Evolutionary conservation across 352 stramenopile species (phyloP).

Genomic region (Phytophthora capsici): DNA sequence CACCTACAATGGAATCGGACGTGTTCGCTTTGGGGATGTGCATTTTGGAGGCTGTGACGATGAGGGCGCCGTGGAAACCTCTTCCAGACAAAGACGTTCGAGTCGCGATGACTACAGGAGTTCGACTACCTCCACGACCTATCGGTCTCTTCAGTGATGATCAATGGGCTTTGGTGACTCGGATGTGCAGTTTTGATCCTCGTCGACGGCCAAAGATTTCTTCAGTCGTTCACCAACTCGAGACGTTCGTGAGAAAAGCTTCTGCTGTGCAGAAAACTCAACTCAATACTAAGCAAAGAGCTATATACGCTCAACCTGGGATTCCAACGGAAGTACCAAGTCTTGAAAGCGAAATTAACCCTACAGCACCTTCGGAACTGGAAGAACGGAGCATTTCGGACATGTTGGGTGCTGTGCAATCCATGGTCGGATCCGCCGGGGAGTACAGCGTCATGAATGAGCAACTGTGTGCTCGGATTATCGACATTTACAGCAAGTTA

Average conservation of each 20-base stretch:
- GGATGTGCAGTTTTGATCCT: slow-evolving; percentile 25
- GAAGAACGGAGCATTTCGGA: too few species aligned
- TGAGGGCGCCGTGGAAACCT: slow-evolving; percentile 14
- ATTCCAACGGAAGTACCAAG: too few species aligned
- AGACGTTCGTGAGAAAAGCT: neutral
- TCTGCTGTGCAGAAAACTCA: too few species aligned
- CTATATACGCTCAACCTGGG: too few species aligned
- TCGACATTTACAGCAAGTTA: too few species aligned
- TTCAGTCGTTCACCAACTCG: slow-evolving; percentile 16
- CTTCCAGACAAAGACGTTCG: slow-evolving; percentile 9
- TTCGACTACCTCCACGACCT: slow-evolving; percentile 6
- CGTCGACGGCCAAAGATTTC: slow-evolving; percentile 12
- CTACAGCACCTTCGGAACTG: too few species aligned
- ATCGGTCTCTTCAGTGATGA: slow-evolving; percentile 17
- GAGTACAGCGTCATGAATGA: too few species aligned
- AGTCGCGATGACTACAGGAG: slow-evolving; percentile 1
- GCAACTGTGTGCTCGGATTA: too few species aligned
- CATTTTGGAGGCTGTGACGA: slow-evolving; percentile 24
- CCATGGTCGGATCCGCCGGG: too few species aligned
- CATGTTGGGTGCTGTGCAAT: too few species aligned
- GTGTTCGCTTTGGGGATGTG: slow-evolving; percentile 26
- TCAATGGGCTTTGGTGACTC: slow-evolving; percentile 10
- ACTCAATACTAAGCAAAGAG: too few species aligned
- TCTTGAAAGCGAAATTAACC: too few species aligned
- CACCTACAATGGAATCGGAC: slow-evolving; percentile 14